A percentile compares a stretch with the other conserved stretches of the same genome.
These are phyloP conservation scores for Diaporthe citri DNA, from an alignment of 2,329 filamentous ascomycete species.

Conservation along the genomic window DNA sequence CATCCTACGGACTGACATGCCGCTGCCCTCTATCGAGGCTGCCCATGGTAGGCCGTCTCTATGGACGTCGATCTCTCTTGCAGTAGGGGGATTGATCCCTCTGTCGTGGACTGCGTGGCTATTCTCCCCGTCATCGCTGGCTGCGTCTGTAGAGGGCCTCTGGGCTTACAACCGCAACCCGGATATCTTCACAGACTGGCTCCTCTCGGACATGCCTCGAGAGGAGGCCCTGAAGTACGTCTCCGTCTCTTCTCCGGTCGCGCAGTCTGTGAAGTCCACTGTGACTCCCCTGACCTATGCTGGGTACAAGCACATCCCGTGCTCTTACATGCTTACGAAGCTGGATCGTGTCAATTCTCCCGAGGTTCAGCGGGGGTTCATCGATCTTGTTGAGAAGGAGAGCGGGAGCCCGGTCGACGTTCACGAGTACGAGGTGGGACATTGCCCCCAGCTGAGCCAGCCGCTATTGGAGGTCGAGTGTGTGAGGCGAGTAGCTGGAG, in stretches of 20 bases:
- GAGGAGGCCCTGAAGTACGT: not conserved
- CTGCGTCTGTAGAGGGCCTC: constrained; percentile 2
- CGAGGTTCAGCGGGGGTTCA: not conserved
- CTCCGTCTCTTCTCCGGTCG: not conserved
- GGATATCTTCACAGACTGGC: not conserved
- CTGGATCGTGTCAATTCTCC: not conserved
- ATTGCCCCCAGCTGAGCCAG: not conserved
- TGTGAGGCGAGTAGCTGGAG: constrained; percentile 8
- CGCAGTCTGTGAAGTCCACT: constrained; percentile 13
- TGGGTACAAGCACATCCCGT: not conserved
- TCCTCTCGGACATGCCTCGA: not conserved
- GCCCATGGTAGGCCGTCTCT: not conserved
- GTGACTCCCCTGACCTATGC: not conserved
- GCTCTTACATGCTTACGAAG: not conserved
- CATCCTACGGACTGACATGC: not conserved
- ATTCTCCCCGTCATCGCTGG: not conserved
- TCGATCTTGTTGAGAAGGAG: not conserved
- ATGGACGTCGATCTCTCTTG: not conserved
- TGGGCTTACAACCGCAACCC: not conserved
- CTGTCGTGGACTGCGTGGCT: not conserved
- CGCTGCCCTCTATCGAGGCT: constrained; percentile 5
- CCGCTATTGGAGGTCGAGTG: not conserved
- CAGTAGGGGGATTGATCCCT: not conserved
- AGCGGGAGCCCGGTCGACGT: not conserved
- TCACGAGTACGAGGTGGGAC: not conserved